These are phyloP conservation scores for Lagerstroemia speciosa DNA, from an alignment of 345 rosid species.

Conservation along the genomic window DNA sequence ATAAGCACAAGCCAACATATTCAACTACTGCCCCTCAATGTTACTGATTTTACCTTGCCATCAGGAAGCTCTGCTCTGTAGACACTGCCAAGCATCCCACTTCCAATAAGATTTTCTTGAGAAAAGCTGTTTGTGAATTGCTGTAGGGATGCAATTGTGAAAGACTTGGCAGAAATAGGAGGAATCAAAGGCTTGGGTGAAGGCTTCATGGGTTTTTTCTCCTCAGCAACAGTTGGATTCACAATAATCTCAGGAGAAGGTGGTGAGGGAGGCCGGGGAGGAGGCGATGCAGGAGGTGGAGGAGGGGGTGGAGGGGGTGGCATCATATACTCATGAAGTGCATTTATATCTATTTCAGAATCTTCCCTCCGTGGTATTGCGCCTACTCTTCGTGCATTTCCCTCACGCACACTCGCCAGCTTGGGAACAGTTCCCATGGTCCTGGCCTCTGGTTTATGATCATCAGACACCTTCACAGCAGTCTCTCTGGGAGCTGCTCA, in stretches of 20 bases:
- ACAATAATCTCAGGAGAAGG: constrained; percentile 38
- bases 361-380: constrained; percentile 31
- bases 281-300: constrained; percentile 31
- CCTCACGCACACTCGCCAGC: constrained; percentile 36
- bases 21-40: neutral
- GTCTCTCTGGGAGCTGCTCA: constrained; percentile 47
- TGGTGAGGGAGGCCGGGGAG: constrained; percentile 56
- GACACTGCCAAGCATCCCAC: constrained; percentile 92
- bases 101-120: constrained; percentile 76
- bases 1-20: neutral
- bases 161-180: constrained; percentile 56
- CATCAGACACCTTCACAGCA: constrained; percentile 22
- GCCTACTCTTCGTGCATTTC: constrained; percentile 23
- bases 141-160: constrained; percentile 90
- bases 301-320: constrained; percentile 41
- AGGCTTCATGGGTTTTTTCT: constrained; percentile 34
- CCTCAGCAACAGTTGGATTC: constrained; percentile 42
- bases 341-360: constrained; percentile 52
- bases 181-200: constrained; percentile 32
- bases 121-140: constrained; percentile 94
- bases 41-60: constrained; percentile 52
- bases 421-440: constrained; percentile 42
- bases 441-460: constrained; percentile 22
- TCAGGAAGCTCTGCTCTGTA: constrained; percentile 79
- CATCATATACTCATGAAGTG: constrained; percentile 31